phyloP scores from a whole-genome alignment of 1,139 yeast genomes.

The Hansenula sp. region DNA sequence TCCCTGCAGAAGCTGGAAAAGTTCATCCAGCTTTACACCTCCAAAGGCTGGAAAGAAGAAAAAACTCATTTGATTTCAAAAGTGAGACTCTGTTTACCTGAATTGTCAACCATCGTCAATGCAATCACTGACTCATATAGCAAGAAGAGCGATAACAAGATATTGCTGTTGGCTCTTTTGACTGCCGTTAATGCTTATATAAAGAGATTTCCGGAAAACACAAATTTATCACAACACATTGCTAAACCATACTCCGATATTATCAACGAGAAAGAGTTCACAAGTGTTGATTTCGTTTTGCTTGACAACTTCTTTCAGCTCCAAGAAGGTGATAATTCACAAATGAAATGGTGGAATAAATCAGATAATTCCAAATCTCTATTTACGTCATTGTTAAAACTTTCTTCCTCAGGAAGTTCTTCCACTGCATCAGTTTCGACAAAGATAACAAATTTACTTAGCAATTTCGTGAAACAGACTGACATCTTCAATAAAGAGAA shows the following conservation, averaged over 20 bases:
- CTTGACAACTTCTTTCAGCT: conserved; percentile 41
- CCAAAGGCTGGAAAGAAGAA: conserved; percentile 36
- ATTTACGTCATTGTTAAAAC: conserved; percentile 55
- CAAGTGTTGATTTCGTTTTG: conserved; percentile 49
- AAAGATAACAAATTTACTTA: conserved; percentile 36
- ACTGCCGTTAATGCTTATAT: conserved; percentile 30
- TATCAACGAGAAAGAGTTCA: conserved; percentile 27
- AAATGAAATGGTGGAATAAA: conserved; percentile 65
- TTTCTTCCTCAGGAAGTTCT: conserved; percentile 33
- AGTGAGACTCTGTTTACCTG: conserved; percentile 45
- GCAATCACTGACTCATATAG: conserved; percentile 34
- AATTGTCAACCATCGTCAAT: conserved; percentile 36
- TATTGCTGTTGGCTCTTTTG: conserved; percentile 33
- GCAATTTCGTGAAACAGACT: conserved; percentile 37
- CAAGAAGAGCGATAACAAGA: conserved; percentile 31
- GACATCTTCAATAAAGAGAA: conserved; percentile 44
- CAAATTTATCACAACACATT: conserved; percentile 25
- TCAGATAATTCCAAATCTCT: conserved; percentile 42
- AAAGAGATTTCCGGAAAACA: conserved; percentile 27
- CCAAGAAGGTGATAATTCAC: conserved; percentile 33
- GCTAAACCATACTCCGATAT: conserved; percentile 31
- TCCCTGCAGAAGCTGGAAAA: conserved; percentile 48
- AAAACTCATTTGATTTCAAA: conserved; percentile 29
- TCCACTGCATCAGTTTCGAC: conserved; percentile 27
- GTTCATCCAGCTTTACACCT: conserved; percentile 35